Percentiles rank a stretch among this genome's conserved stretches.
Evolutionary conservation across 2,329 filamentous ascomycete species (phyloP).

Genomic region (Ophiocordyceps australis): DNA sequence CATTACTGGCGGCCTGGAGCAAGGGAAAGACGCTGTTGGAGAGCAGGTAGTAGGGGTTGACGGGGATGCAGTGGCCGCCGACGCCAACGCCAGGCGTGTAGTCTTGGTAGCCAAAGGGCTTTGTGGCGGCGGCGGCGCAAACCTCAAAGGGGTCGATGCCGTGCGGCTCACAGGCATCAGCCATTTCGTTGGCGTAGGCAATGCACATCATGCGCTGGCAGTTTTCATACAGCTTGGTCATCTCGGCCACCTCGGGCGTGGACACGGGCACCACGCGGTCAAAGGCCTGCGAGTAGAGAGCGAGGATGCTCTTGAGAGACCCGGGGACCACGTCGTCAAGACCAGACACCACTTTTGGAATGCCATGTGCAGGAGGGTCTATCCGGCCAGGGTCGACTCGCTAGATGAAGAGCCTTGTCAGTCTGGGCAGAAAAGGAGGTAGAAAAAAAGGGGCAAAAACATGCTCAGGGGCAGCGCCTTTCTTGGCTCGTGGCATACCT

Average conservation of each 20-base stretch:
- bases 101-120: slow-evolving; percentile 32
- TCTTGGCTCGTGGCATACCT: too few species aligned
- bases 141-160: slow-evolving; percentile 33
- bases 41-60: slow-evolving; percentile 35
- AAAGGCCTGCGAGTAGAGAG: slow-evolving; percentile 27
- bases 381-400: slow-evolving; percentile 30
- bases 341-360: slow-evolving; percentile 35
- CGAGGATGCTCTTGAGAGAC: slow-evolving; percentile 22
- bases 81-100: slow-evolving; percentile 29
- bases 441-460: too few species aligned
- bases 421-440: too few species aligned
- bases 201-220: slow-evolving; percentile 36
- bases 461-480: too few species aligned
- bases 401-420: too few species aligned
- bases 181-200: slow-evolving; percentile 37
- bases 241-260: slow-evolving; percentile 34
- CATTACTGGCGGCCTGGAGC: slow-evolving; percentile 21
- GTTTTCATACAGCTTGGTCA: slow-evolving; percentile 40
- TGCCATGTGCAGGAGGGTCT: slow-evolving; percentile 18
- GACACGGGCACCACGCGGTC: slow-evolving; percentile 27
- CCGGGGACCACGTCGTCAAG: slow-evolving; percentile 25
- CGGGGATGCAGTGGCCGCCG: slow-evolving; percentile 36
- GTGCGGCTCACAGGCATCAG: slow-evolving; percentile 26
- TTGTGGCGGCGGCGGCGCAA: slow-evolving; percentile 25
- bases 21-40: slow-evolving; percentile 27